Evolutionary conservation across 2,329 filamentous ascomycete genomes (phyloP).

Genomic region (Trichoderma sp.): DNA sequence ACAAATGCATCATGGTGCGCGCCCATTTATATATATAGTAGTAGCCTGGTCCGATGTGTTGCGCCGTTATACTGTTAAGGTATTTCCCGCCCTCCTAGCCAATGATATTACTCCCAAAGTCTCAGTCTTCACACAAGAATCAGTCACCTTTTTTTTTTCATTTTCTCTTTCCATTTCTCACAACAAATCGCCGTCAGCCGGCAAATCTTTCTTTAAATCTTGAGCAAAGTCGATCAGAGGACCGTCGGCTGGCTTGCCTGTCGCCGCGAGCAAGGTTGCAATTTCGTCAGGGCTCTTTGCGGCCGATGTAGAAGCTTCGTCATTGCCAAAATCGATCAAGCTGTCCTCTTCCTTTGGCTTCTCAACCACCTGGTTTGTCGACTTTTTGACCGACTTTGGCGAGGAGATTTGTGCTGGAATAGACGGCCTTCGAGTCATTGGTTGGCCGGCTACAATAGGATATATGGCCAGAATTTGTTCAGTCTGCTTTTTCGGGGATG

Average conservation of each 20-base stretch:
- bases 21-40: slow-evolving; percentile 21
- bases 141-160: background rate
- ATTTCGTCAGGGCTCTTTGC: slow-evolving; percentile 41
- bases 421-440: slow-evolving; percentile 53
- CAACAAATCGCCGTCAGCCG: slow-evolving; percentile 30
- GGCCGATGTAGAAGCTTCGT: slow-evolving; percentile 18
- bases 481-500: slow-evolving; percentile 67
- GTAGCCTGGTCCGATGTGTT: slow-evolving; percentile 23
- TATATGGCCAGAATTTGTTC: slow-evolving; percentile 86
- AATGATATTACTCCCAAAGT: slow-evolving; percentile 19
- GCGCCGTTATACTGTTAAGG: slow-evolving; percentile 23
- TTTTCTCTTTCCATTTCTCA: background rate
- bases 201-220: slow-evolving; percentile 55
- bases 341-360: slow-evolving; percentile 36
- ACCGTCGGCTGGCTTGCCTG: slow-evolving; percentile 50
- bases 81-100: slow-evolving; percentile 16
- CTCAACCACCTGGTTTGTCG: background rate
- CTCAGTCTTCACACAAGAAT: slow-evolving; percentile 1
- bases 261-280: slow-evolving; percentile 47
- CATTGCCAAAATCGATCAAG: slow-evolving; percentile 60
- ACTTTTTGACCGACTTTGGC: slow-evolving; percentile 24
- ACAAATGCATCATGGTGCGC: slow-evolving; percentile 20
- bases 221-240: slow-evolving; percentile 59
- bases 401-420: slow-evolving; percentile 50
- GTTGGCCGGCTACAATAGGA: slow-evolving; percentile 80